A percentile compares a stretch with the other conserved stretches of the same genome.
These are phyloP conservation scores for Chrysoporthe cubensis DNA, from an alignment of 2,329 filamentous ascomycete genomes.

Conservation along the genomic window DNA sequence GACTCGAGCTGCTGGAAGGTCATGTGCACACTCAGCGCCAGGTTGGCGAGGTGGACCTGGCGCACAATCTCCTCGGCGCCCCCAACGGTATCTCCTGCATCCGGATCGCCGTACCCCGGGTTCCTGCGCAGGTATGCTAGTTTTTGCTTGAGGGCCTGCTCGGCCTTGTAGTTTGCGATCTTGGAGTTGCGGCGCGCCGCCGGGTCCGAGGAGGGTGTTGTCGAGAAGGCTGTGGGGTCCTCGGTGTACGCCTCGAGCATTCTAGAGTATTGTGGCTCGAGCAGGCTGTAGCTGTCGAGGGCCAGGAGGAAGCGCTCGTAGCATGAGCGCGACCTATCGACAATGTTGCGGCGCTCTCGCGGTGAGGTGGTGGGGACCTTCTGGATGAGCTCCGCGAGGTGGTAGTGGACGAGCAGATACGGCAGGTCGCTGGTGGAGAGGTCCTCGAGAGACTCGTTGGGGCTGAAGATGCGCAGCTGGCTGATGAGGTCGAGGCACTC, in stretches of 20 bases:
- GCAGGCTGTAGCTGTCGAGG: slow-evolving; percentile 77
- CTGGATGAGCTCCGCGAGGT: slow-evolving; percentile 78
- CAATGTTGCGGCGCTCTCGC: slow-evolving; percentile 61
- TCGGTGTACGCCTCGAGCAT: slow-evolving; percentile 76
- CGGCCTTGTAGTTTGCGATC: slow-evolving; percentile 81
- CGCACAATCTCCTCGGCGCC: slow-evolving; percentile 86
- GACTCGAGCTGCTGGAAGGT: slow-evolving; percentile 88
- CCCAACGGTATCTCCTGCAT: slow-evolving; percentile 62
- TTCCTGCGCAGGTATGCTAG: slow-evolving; percentile 63
- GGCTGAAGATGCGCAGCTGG: slow-evolving; percentile 80
- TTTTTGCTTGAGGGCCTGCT: slow-evolving; percentile 82
- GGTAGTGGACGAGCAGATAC: slow-evolving; percentile 79
- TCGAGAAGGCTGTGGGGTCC: slow-evolving; percentile 72
- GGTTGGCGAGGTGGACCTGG: slow-evolving; percentile 75
- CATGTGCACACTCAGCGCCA: slow-evolving; percentile 75
- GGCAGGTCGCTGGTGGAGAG: slow-evolving; percentile 82
- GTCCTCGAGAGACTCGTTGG: slow-evolving; percentile 89
- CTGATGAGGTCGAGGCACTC: slow-evolving; percentile 72
- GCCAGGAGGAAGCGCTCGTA: slow-evolving; percentile 81
- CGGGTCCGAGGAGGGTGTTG: slow-evolving; percentile 64
- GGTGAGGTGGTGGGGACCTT: slow-evolving; percentile 60
- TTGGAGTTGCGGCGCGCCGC: slow-evolving; percentile 78
- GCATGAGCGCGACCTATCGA: slow-evolving; percentile 66
- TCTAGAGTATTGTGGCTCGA: slow-evolving; percentile 66
- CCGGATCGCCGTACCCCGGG: slow-evolving; percentile 56